phyloP scores from a whole-genome alignment of 371 early-diverging fungal species.

The Saksenaea vasiformis region DNA sequence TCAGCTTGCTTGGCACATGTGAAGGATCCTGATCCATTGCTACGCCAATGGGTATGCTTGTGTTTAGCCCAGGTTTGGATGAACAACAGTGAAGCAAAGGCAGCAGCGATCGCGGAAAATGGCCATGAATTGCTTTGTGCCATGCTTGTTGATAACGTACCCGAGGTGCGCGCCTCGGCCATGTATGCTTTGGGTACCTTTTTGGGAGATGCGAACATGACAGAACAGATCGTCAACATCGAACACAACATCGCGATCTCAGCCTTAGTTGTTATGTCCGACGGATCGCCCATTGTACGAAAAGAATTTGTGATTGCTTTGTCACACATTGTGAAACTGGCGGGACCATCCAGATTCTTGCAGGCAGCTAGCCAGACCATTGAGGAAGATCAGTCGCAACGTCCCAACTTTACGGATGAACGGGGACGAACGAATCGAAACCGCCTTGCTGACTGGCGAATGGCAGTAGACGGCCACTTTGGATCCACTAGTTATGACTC shows the following conservation, averaged over 20 bases:
- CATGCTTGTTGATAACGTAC: constrained; percentile 69
- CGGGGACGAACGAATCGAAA: constrained; percentile 18
- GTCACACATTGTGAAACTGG: constrained; percentile 66
- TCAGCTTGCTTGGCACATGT: constrained; percentile 72
- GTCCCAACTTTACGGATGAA: constrained; percentile 17
- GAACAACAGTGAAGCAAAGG: constrained; percentile 74
- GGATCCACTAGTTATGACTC: constrained; percentile 49
- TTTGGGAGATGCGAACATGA: constrained; percentile 73
- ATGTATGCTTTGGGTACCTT: constrained; percentile 80
- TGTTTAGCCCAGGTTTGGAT: constrained; percentile 88
- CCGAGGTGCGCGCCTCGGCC: constrained; percentile 88
- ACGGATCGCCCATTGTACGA: constrained; percentile 84
- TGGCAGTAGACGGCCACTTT: constrained; percentile 31
- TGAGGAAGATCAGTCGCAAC: constrained; percentile 53
- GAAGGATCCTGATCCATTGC: constrained; percentile 75
- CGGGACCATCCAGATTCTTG: constrained; percentile 61
- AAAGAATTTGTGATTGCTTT: constrained; percentile 77
- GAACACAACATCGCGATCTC: constrained; percentile 71
- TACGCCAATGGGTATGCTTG: constrained; percentile 91
- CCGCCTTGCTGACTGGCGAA: constrained; percentile 33
- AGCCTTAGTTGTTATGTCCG: constrained; percentile 65
- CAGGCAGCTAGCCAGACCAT: constrained; percentile 67
- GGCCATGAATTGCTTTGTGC: constrained; percentile 69
- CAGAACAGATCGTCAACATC: constrained; percentile 69
- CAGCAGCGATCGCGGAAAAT: constrained; percentile 68